These are phyloP conservation scores for Crucihimalaya himalaica DNA, from an alignment of 345 rosid species.

Conservation along the genomic window DNA sequence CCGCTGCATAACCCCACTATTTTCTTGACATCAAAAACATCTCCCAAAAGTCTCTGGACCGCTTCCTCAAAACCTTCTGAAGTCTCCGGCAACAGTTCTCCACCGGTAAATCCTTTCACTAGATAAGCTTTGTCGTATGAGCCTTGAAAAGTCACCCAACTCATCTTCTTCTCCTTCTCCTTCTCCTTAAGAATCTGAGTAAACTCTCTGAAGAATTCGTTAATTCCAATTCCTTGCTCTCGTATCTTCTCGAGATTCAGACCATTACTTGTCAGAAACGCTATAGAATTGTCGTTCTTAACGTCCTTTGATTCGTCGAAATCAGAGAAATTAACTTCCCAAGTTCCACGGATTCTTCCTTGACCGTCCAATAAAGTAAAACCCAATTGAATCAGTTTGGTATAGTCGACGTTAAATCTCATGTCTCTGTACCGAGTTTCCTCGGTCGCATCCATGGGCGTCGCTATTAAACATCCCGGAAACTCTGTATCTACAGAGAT, in stretches of 20 bases:
- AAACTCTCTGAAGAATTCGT: slow-evolving; percentile 9
- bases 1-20: not conserved
- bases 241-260: slow-evolving; percentile 7
- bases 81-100: not conserved
- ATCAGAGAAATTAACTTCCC: slow-evolving; percentile 29
- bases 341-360: not conserved
- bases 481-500: slow-evolving; percentile 24
- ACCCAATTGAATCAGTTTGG: slow-evolving; percentile 23
- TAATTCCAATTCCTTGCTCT: not conserved
- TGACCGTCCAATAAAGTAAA: not conserved
- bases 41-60: not conserved
- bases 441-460: not conserved
- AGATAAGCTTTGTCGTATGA: slow-evolving; percentile 25
- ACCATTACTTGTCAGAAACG: slow-evolving; percentile 19
- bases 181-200: not conserved
- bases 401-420: not conserved
- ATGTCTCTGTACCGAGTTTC: not conserved
- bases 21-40: not conserved
- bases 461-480: slow-evolving; percentile 10
- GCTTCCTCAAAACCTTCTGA: not conserved
- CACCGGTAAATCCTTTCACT: not conserved
- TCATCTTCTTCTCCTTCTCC: not conserved
- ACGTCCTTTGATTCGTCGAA: not conserved
- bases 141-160: slow-evolving; percentile 23
- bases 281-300: not conserved